Conservation (phyloP, 2,329 filamentous ascomycete species). For the Zalaria sp. region DNA sequence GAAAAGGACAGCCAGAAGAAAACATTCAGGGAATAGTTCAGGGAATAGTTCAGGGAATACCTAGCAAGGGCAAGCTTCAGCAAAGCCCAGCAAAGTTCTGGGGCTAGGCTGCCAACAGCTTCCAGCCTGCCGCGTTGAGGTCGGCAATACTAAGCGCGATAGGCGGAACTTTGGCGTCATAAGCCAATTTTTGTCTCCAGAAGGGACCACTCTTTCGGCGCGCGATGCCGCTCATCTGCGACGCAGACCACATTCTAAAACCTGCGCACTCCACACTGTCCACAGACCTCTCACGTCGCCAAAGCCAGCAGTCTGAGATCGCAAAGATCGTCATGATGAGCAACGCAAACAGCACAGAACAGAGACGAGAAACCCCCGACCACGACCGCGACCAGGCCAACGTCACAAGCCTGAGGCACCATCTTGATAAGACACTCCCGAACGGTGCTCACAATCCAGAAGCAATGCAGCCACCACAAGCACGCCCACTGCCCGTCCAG, state of each 20-base stretch:
- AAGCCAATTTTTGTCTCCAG: too few relatives aligned
- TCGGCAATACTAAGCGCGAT: too few relatives aligned
- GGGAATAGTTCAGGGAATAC: too few relatives aligned
- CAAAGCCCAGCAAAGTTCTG: too few relatives aligned
- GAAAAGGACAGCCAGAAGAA: too few relatives aligned
- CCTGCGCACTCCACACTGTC: slow-evolving; percentile 2
- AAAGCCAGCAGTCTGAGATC: slow-evolving; percentile 16
- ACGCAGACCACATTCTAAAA: slow-evolving; percentile 3
- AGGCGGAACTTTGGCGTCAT: too few relatives aligned
- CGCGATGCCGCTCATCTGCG: slow-evolving; percentile 7
- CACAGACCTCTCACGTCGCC: slow-evolving; percentile 13
- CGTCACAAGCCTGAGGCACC: slow-evolving; percentile 5
- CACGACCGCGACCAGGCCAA: slow-evolving; percentile 4
- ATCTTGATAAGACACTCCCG: slow-evolving; percentile 3
- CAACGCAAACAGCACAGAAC: slow-evolving; percentile 8
- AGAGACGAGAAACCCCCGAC: slow-evolving; percentile 1
- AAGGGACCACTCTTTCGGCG: too few relatives aligned
- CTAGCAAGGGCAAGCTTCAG: too few relatives aligned
- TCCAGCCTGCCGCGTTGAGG: too few relatives aligned
- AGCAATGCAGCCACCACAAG: background rate
- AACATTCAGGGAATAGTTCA: too few relatives aligned
- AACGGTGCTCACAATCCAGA: background rate
- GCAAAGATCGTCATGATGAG: slow-evolving; percentile 16
- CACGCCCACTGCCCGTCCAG: background rate
- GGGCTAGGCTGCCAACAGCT: too few relatives aligned